Base-by-base conservation (phyloP, 208 protist species). In the Leishmania arabica region DNA sequence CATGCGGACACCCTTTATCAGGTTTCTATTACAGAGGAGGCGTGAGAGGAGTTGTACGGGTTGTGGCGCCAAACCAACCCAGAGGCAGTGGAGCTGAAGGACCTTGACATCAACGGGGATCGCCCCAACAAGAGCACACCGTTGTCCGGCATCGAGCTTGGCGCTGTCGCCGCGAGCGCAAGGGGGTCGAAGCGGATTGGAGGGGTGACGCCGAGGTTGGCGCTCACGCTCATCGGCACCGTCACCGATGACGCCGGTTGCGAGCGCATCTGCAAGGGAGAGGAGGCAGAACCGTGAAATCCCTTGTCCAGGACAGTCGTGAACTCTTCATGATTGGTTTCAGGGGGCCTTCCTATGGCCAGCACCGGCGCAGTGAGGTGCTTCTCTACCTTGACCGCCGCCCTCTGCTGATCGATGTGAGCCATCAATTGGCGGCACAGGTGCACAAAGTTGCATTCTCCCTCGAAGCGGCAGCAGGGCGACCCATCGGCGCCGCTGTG, bases 391-490 rank as follows among this genome's bases (percentile, higher is more conserved):
- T 70, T 80, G n/a, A 31, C 74, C 27, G 71, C 54, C 45, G 65
- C 66, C 53, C 68, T 62, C 19, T 64, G 77, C 72, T 80, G 72
- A 51, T 75, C 78, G 24, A 80, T 86, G 24, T 62, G 54, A 21
- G 53, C 42, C 74, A 82, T 51, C 1, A 90, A 47, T 42, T 91
- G 83, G n/a, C 90, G 86, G 76, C 94, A 97, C 37, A 97, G 21
- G 85, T 97, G 94, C 47, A 97, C 87, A 80, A 96, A 97, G 56
- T 92, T 94, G 85, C 94, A 97, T 45, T 95, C 88, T n/a, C 83
- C 81, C 60, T 89, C 91, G 70, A 96, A 97, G 49, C 94, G 92
- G 78, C 94, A 97, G 82, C 94, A 96, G 70, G 84, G 85, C 45
- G 77, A 62, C 1, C 91, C 89, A 34, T 81, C 84, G 19, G 80